Evolutionary conservation across 805 yeast genomes (phyloP), one percentile per base, ranked within the genome.

Genomic region (Teunomyces pallodes): DNA sequence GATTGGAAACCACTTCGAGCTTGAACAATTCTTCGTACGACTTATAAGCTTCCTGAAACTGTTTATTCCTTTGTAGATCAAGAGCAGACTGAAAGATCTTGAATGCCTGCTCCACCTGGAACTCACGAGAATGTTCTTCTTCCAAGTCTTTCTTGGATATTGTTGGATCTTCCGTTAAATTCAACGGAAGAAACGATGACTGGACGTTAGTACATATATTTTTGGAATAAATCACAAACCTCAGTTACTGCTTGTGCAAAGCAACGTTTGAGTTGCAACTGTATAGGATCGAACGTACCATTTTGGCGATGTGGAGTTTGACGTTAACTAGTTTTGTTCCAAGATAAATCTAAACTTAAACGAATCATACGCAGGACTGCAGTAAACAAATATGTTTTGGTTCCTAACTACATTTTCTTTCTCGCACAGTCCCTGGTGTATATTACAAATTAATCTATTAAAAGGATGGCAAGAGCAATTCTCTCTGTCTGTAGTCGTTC

Each of bases 41-140:
- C 0, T 56, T 55, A 36, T 75, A 74, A 0, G 97, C 85, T 3
- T 68, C 73, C 0, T 64, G 65, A 50, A 74, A 77, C 2, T 79
- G 59, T 2, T 69, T 66, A 1, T 69, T 63, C 52, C 83, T 81
- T 54, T 94, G 92, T 8, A 69, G 68, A 8, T 67, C 64, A 39
- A 94, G 70, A 0, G 97, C 97, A 16, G 67, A 66, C 56, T 89
- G 89, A 61, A 86, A 90, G 9, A 83, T 67, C 54, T 81, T 82
- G 62, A 86, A 85, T 3, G 96, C 94, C 59, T 87, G 87, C 64
- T 94, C 98, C 16, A 84, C 77, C 67, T 92, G 97, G 20, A 92
- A 72, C 62, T 94, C 99, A 42, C 96, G 74, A 1, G 97, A 86
- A 59, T 90, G 96, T 54, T 90, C 92, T 54, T 91, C 96, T 30